Evolutionary conservation across 768 basidiomycete genomes (phyloP).

Genomic region (Dentipellis fragilis): DNA sequence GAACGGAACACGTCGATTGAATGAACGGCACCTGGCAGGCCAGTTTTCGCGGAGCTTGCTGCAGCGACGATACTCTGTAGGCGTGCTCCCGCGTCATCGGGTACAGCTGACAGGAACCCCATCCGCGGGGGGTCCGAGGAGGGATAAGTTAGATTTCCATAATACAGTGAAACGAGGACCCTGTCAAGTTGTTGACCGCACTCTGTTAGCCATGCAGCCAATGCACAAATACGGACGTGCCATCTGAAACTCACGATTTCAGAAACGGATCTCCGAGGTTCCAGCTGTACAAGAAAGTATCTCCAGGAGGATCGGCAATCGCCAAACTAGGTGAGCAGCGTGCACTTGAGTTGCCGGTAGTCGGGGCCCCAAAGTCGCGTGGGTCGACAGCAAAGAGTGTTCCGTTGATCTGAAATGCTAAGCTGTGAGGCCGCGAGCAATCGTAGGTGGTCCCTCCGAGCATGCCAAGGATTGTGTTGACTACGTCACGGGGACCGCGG

Average conservation of each 20-base stretch:
- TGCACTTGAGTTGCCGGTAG: slow-evolving; percentile 14
- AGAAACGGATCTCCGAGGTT: slow-evolving; percentile 69
- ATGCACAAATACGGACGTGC: not conserved
- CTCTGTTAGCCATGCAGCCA: not conserved
- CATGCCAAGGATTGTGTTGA: slow-evolving; percentile 33
- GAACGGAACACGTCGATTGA: too few species aligned
- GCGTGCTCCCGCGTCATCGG: slow-evolving; percentile 35
- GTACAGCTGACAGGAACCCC: slow-evolving; percentile 64
- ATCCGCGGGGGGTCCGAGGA: slow-evolving; percentile 59
- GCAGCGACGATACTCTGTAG: slow-evolving; percentile 15
- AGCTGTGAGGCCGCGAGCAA: slow-evolving; percentile 50
- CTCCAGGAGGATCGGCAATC: slow-evolving; percentile 52
- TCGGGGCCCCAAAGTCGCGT: slow-evolving; percentile 51
- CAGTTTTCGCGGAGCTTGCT: too few species aligned
- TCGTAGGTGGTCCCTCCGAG: slow-evolving; percentile 37
- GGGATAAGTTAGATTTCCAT: slow-evolving; percentile 60
- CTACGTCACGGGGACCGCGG: slow-evolving; percentile 61
- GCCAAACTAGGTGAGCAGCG: slow-evolving; percentile 46
- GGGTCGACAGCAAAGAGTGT: slow-evolving; percentile 64
- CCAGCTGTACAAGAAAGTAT: slow-evolving; percentile 63
- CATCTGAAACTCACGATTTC: slow-evolving; percentile 43
- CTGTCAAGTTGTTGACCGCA: slow-evolving; percentile 22
- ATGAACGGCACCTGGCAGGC: too few species aligned
- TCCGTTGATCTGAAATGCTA: slow-evolving; percentile 62
- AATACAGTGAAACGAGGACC: slow-evolving; percentile 58